A percentile compares a stretch with the other conserved stretches of the same genome.
Conservation (phyloP, 257 asterid genomes). For the Misopates orontium region DNA sequence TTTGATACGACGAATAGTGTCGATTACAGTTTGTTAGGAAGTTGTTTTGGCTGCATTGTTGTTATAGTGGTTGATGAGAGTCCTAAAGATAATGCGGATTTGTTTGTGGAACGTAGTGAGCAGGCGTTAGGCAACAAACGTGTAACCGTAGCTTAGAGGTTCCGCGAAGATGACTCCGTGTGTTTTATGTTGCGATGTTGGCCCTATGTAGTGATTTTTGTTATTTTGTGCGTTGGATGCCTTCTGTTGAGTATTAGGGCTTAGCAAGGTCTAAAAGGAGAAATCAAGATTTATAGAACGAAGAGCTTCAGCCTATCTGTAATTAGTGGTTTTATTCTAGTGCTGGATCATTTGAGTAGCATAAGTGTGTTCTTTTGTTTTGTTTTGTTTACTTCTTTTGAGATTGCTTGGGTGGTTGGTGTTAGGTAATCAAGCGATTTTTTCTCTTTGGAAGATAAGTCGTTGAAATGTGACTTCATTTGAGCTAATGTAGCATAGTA, state of each 20-base stretch:
- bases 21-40: too few species aligned
- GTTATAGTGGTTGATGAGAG: too few species aligned
- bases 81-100: neutral
- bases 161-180: neutral
- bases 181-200: neutral
- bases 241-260: neutral
- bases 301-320: neutral
- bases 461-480: neutral
- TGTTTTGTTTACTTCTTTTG: neutral
- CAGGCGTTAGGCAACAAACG: neutral
- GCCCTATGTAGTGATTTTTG: conserved; percentile 5
- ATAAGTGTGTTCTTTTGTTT: conserved; percentile 7
- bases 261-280: neutral
- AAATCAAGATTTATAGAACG: neutral
- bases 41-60: too few species aligned
- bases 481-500: too few species aligned
- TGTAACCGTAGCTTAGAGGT: too few species aligned
- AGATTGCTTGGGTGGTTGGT: conserved; percentile 1
- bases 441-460: neutral
- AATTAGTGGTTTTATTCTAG: neutral
- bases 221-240: neutral
- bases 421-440: neutral
- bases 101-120: conserved; percentile 3
- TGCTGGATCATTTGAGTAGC: conserved; percentile 11
- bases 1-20: too few species aligned